Conservation (phyloP, 768 basidiomycete genomes). For the Collybiopsis luxurians region DNA sequence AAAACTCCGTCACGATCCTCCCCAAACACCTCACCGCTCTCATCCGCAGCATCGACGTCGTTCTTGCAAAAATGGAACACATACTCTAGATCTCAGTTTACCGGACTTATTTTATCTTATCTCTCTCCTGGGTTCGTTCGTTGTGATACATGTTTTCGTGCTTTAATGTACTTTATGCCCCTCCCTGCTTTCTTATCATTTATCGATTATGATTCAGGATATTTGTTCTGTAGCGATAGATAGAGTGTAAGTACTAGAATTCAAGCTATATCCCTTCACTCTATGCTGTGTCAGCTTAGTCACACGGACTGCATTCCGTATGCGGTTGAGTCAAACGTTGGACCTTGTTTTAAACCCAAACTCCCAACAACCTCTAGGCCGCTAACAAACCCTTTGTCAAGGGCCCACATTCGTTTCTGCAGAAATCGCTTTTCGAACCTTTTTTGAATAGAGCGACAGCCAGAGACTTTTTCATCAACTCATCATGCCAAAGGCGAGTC, state of each 20-base stretch:
- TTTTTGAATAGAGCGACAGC: slow-evolving; percentile 1
- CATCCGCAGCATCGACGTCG: slow-evolving; percentile 58
- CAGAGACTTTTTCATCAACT: background rate
- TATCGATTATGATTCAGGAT: background rate
- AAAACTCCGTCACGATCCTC: slow-evolving; percentile 33
- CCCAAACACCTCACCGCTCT: slow-evolving; percentile 58
- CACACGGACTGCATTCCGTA: too few relatives aligned
- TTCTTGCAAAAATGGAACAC: slow-evolving; percentile 66
- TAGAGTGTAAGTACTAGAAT: background rate
- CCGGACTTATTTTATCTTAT: background rate
- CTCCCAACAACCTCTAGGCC: background rate
- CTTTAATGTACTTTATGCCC: background rate
- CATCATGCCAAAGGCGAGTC: slow-evolving; percentile 6
- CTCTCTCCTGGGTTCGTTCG: background rate
- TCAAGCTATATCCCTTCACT: background rate
- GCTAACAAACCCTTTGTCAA: background rate
- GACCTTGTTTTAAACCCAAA: too few relatives aligned
- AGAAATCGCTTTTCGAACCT: background rate
- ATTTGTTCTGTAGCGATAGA: background rate
- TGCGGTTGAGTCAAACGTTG: too few relatives aligned
- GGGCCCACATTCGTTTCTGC: slow-evolving; percentile 7
- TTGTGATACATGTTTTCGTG: background rate
- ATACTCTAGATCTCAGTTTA: slow-evolving; percentile 32
- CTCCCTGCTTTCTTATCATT: background rate
- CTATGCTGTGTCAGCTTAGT: slow-evolving; percentile 6